These are phyloP conservation scores for Rhypophila decipiens DNA, from an alignment of 495 filamentous ascomycete species.

Conservation along the genomic window DNA sequence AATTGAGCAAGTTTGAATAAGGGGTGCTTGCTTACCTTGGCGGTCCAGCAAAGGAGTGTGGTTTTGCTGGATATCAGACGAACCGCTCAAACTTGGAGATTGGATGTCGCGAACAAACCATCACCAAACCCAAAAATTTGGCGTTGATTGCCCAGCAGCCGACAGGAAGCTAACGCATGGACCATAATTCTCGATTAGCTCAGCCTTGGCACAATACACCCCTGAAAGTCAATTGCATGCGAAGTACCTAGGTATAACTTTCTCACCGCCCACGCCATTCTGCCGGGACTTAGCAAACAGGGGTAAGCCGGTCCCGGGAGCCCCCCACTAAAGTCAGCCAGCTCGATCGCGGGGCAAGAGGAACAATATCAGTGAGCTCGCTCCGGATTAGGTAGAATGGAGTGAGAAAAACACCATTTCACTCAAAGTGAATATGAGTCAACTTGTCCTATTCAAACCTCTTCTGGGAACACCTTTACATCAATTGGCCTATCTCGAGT, in stretches of 20 bases:
- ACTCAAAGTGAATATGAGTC: conserved; percentile 18
- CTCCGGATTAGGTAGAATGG: no score
- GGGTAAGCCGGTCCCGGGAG: no score
- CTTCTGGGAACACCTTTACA: neutral
- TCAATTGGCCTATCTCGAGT: neutral
- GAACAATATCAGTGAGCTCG: no score
- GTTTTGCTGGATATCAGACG: neutral
- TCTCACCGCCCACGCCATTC: conserved; percentile 22
- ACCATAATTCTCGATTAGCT: no score
- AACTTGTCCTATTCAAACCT: conserved; percentile 4
- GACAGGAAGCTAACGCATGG: conserved; percentile 1
- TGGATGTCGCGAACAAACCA: conserved; percentile 2
- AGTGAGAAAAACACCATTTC: neutral
- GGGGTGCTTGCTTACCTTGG: neutral
- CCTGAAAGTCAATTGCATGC: no score
- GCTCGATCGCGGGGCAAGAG: no score
- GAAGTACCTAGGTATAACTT: no score
- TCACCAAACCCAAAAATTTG: conserved; percentile 26
- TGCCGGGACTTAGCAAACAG: no score
- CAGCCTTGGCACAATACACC: no score
- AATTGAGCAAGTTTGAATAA: no score
- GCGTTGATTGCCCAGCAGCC: conserved; percentile 12
- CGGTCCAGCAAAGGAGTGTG: neutral
- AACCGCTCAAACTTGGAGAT: no score
- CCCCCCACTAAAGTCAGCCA: no score